These are phyloP conservation scores for Luffa aegyptiaca DNA, from an alignment of 306 rosid species.

Conservation along the genomic window DNA sequence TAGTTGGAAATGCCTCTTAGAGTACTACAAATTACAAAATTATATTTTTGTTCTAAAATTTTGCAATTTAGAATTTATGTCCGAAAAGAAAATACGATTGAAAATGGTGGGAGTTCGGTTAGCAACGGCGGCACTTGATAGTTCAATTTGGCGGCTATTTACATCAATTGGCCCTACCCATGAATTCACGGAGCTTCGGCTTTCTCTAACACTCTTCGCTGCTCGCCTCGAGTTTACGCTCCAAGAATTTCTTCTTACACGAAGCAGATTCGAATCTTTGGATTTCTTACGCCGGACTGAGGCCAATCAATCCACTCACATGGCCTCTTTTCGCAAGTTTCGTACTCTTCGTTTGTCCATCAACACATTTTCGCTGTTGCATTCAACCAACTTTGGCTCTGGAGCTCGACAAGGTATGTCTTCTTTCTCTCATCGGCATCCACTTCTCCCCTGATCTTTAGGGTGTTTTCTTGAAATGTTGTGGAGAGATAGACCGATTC, in stretches of 20 bases:
- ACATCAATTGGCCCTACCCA: neutral
- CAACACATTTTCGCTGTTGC: conserved; percentile 20
- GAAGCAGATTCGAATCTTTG: neutral
- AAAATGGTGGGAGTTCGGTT: neutral
- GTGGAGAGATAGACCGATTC: neutral
- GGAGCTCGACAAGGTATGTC: conserved; percentile 31
- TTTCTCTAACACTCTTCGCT: neutral
- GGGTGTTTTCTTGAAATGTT: neutral
- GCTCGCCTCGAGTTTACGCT: too few species aligned
- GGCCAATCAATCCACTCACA: conserved; percentile 20
- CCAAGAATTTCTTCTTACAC: neutral
- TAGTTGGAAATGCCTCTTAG: too few species aligned
- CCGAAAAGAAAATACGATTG: too few species aligned
- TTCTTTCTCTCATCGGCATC: neutral
- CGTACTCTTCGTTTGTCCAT: conserved; percentile 23
- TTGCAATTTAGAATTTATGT: too few species aligned
- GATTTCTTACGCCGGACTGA: conserved; percentile 8
- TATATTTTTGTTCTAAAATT: too few species aligned
- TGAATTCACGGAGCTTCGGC: neutral
- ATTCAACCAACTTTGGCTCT: conserved; percentile 26
- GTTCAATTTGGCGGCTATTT: neutral
- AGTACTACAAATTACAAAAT: too few species aligned
- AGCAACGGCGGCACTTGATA: neutral
- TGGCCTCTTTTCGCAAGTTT: conserved; percentile 52
- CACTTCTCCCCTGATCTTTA: neutral